These are phyloP conservation scores for Pascua sp. DNA, from an alignment of 1,284 basidiomycete genomes.

Conservation along the genomic window DNA sequence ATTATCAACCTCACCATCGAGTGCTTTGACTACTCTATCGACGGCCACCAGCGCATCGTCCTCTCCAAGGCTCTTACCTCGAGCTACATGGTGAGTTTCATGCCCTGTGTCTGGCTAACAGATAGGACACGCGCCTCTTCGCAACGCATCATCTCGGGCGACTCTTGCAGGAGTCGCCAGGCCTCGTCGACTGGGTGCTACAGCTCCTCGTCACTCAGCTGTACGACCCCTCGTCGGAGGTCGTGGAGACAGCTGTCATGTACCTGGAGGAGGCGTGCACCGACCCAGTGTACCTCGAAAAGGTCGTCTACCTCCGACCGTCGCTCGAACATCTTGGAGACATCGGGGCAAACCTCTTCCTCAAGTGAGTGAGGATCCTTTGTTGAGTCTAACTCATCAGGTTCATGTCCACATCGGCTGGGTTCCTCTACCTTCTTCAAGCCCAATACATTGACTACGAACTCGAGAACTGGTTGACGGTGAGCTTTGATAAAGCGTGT, in stretches of 20 bases:
- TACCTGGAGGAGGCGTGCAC: slow-evolving; percentile 88
- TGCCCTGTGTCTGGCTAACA: background rate
- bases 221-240: slow-evolving; percentile 85
- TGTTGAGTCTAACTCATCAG: slow-evolving; percentile 50
- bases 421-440: slow-evolving; percentile 86
- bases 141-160: slow-evolving; percentile 85
- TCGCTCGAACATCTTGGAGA: slow-evolving; percentile 92
- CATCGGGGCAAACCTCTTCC: slow-evolving; percentile 78
- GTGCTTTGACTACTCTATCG: slow-evolving; percentile 82
- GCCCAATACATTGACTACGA: slow-evolving; percentile 90
- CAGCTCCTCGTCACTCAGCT: slow-evolving; percentile 88
- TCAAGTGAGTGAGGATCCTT: slow-evolving; percentile 60
- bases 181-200: slow-evolving; percentile 75
- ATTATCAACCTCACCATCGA: slow-evolving; percentile 86
- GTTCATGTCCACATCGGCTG: slow-evolving; percentile 90
- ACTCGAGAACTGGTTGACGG: slow-evolving; percentile 93
- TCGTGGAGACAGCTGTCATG: slow-evolving; percentile 82
- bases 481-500: slow-evolving; percentile 48
- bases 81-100: slow-evolving; percentile 65
- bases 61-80: slow-evolving; percentile 91
- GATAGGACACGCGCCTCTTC: slow-evolving; percentile 76
- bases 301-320: slow-evolving; percentile 91
- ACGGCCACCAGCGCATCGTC: slow-evolving; percentile 86
- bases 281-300: slow-evolving; percentile 73
- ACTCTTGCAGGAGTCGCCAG: slow-evolving; percentile 53